These are phyloP conservation scores for Wolfiporia cocos DNA, from an alignment of 1,284 basidiomycete genomes.

Conservation along the genomic window DNA sequence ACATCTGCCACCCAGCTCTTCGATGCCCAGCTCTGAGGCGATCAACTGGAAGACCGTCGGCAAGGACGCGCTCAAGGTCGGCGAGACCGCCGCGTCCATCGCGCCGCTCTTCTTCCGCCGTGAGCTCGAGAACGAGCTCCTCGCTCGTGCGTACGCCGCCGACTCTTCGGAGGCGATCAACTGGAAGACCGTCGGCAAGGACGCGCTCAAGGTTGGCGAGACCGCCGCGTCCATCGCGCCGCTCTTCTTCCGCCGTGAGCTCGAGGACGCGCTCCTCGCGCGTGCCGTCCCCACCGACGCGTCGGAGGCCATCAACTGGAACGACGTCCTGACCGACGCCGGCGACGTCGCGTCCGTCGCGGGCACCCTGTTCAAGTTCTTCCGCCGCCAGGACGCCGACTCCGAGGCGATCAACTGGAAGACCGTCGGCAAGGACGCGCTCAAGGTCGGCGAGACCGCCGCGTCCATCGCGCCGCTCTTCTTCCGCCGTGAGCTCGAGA, in stretches of 20 bases:
- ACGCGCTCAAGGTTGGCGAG: neutral
- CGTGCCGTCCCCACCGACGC: neutral
- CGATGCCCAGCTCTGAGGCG: too few relatives aligned
- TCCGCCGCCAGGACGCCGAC: neutral
- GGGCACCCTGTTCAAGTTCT: neutral
- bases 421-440: neutral
- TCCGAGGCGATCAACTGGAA: constrained; percentile 1
- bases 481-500: neutral
- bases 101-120: neutral
- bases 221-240: too few relatives aligned
- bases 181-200: neutral
- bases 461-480: neutral
- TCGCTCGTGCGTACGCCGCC: too few relatives aligned
- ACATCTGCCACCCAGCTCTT: too few relatives aligned
- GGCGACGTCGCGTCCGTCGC: neutral
- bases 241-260: too few relatives aligned
- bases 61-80: neutral
- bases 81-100: neutral
- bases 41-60: constrained; percentile 1
- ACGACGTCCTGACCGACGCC: neutral
- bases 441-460: neutral
- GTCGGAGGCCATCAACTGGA: neutral
- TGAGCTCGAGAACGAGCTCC: neutral
- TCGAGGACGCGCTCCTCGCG: neutral
- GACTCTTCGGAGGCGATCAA: neutral